These are phyloP conservation scores for Eucalyptus globulus DNA, from an alignment of 345 rosid species.

Conservation along the genomic window DNA sequence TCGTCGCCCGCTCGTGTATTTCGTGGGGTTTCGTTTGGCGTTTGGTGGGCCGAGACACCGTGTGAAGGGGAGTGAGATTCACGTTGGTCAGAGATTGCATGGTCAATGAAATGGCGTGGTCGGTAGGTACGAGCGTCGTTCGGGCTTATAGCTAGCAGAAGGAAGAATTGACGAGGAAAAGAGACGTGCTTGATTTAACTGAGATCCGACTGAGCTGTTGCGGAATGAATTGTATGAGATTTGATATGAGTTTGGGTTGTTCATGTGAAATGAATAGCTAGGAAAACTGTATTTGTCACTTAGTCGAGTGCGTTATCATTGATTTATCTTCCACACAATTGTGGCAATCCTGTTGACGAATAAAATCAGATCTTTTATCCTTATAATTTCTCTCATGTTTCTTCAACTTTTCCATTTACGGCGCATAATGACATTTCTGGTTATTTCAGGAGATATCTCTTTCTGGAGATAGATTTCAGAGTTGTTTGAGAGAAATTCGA, in stretches of 20 bases:
- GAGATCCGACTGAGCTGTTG: not conserved
- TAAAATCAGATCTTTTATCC: too few species aligned
- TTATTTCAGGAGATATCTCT: conserved; percentile 85
- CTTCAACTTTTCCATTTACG: not conserved
- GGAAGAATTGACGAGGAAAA: not conserved
- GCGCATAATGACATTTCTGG: not conserved
- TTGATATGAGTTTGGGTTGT: not conserved
- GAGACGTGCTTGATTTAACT: not conserved
- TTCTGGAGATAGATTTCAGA: conserved; percentile 83
- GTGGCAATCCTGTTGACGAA: not conserved
- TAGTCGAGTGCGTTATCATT: not conserved
- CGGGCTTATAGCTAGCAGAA: not conserved
- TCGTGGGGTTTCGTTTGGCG: not conserved
- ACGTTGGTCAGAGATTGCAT: not conserved
- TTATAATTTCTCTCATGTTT: not conserved
- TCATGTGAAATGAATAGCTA: not conserved
- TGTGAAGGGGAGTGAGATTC: not conserved
- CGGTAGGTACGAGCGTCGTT: not conserved
- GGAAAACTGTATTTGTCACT: not conserved
- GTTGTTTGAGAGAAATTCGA: conserved; percentile 79
- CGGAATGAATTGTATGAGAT: not conserved
- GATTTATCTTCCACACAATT: not conserved
- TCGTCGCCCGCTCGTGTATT: not conserved
- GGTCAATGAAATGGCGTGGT: not conserved
- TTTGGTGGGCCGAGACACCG: not conserved